A percentile compares a stretch with the other conserved stretches of the same genome.
Evolutionary conservation across 352 stramenopile species (phyloP).

Genomic region (Phytopythium ostracodes): DNA sequence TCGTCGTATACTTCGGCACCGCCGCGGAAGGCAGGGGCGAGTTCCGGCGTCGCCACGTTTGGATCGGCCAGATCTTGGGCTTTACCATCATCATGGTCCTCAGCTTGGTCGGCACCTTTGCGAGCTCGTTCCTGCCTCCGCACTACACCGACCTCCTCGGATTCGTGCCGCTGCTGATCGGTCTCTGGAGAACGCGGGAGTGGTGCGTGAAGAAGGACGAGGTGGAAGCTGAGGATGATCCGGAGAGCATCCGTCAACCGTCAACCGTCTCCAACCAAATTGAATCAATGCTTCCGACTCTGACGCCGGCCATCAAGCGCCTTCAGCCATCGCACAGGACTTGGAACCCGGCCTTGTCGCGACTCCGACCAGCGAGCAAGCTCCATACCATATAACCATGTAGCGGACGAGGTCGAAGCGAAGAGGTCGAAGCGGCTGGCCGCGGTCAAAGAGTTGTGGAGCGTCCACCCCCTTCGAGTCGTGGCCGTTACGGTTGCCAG

Average conservation of each 20-base stretch:
- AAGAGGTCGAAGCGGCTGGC: background rate
- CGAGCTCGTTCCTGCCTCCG: conserved; percentile 6
- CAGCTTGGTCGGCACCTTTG: conserved; percentile 22
- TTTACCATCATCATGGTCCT: conserved; percentile 81
- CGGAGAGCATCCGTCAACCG: no score
- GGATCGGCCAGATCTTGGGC: conserved; percentile 73
- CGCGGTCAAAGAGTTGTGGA: background rate
- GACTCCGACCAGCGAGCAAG: background rate
- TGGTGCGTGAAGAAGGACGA: background rate
- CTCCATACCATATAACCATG: background rate
- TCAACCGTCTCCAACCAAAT: no score
- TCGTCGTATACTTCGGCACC: conserved; percentile 18
- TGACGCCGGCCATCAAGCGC: background rate
- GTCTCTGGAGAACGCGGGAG: conserved; percentile 7
- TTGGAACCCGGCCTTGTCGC: background rate
- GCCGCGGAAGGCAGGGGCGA: conserved; percentile 34
- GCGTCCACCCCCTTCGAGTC: conserved; percentile 3
- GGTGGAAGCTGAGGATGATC: no score
- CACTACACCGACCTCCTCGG: conserved; percentile 8
- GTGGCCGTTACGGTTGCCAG: conserved; percentile 8
- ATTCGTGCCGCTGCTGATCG: conserved; percentile 8
- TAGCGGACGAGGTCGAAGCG: background rate
- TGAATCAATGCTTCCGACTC: no score
- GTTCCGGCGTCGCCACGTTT: conserved; percentile 69
- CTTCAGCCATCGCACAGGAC: background rate